phyloP scores from a whole-genome alignment of 352 stramenopile species.

The Phytophthora litchii region DNA sequence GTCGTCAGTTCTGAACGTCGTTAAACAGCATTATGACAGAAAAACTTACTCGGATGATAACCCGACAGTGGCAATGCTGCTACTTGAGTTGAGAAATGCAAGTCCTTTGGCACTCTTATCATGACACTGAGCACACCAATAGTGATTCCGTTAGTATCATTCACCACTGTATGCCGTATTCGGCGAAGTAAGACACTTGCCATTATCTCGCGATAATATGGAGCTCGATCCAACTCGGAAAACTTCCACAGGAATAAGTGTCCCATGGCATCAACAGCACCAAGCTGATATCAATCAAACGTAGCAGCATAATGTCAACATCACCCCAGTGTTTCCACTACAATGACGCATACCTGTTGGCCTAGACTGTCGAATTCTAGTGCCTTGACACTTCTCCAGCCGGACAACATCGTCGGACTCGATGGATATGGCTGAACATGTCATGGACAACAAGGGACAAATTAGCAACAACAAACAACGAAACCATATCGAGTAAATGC shows the following conservation, averaged over 20 bases:
- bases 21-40: neutral
- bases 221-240: slow-evolving; percentile 61
- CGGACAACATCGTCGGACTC: slow-evolving; percentile 58
- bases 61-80: slow-evolving; percentile 74
- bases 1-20: slow-evolving; percentile 3
- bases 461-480: neutral
- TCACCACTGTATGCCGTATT: neutral
- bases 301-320: slow-evolving; percentile 6
- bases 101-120: slow-evolving; percentile 85
- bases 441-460: slow-evolving; percentile 1
- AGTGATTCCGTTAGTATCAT: slow-evolving; percentile 7
- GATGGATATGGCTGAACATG: slow-evolving; percentile 58
- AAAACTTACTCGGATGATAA: slow-evolving; percentile 72
- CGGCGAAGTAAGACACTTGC: slow-evolving; percentile 29
- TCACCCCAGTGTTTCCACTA: neutral
- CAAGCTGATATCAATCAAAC: slow-evolving; percentile 53
- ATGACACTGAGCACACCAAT: slow-evolving; percentile 57
- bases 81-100: slow-evolving; percentile 82
- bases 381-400: slow-evolving; percentile 70
- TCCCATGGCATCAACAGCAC: slow-evolving; percentile 71
- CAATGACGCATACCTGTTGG: slow-evolving; percentile 55
- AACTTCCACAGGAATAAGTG: slow-evolving; percentile 87
- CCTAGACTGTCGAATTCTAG: slow-evolving; percentile 82
- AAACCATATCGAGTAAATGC: neutral
- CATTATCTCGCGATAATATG: slow-evolving; percentile 74